Evolutionary conservation across 2,329 filamentous ascomycete genomes (phyloP), one percentile per base, ranked within the genome.

Genomic region (Sporothrix brasiliensis): DNA sequence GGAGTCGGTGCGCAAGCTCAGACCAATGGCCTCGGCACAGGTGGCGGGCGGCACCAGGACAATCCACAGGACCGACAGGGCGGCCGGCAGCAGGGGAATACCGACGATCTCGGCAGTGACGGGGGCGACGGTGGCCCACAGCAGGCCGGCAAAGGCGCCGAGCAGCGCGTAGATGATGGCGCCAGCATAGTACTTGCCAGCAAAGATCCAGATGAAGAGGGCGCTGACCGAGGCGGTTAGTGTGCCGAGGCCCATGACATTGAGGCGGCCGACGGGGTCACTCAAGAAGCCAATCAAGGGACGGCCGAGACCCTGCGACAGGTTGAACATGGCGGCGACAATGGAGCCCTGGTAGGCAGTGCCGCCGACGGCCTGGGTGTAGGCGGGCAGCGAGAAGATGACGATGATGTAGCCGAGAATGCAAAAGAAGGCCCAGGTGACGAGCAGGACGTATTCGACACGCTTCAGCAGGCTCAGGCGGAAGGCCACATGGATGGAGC

Each of bases 301-400:
- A 14, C 92, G 83, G 1, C 92, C 92, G 13, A 93, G 72, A 1
- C 85, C 90, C 76, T 89, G 87, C 0, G 84, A 83, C n/a, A 88
- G 76, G 77, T 92, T 94, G 75, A 94, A 85, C 50, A 93, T 79
- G 4, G 92, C 92, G n/a, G 88, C 89, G 60, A 92, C 84, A 19
- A 93, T 82, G 0, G 89, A 88, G 7, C 90, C 91, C 76, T 94
- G 88, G 5, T 86, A 83, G 1, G 90, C 82, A 0, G 84, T 83
- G 41, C 93, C 84, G 1, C 91, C 91, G 56, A 93, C 86, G 4
- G 84, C 85, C 70, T 86, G 84, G 50, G 89, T 89, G 76, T 93
- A 94, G 77, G 90, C 91, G 16, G 91, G 88, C 60, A 94, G 80
- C 13, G 88, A 91, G 79, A 93, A 94, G 58, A 93, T 84, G n/a